Evolutionary conservation across 257 asterid species (phyloP), one percentile per base, ranked within the genome.

Genomic region (Lithospermum erythrorhizon): DNA sequence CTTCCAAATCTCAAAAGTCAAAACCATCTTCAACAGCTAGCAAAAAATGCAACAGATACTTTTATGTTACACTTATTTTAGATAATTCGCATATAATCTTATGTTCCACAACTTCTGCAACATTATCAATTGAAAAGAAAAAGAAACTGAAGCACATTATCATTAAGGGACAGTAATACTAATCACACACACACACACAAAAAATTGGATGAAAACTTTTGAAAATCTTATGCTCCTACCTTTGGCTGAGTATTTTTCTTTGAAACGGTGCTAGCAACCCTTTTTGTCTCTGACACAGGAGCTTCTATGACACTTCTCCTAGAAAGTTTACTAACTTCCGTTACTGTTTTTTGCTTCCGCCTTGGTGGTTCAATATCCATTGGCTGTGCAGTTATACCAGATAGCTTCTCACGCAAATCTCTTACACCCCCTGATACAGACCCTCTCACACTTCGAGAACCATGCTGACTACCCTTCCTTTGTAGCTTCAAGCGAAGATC

Each of bases 401-500:
- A 93, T 25, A 93, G 94, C 82, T 83, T 85, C 80, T 93, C 99
- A 24, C 97, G 97, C 29, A 93, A 72, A 80, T 93, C 99, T 80
- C 95, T 82, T 32, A 70, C 68, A 66, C 90, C 90, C 72, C 90
- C 91, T 51, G 83, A 59, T 61, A 74, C 53, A 66, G 96, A 74
- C 64, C 86, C 89, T 65, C 71, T 79, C 57, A 62, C 81, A 68
- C 73, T 73, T 69, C 65, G 94, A 62, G 76, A 29, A 53, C 79
- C 75, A 70, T 77, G 94, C 58, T 79, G 84, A 48, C 55, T 62
- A 70, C 72, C 87, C 78, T 83, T 93, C 78, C 82, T 77, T 72
- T 93, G 99, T 61, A 93, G 97, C 79, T 93, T 93, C 72, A 82
- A 61, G 52, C 99, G 99, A 79, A 93, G 99, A 82, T 93, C 99